phyloP scores from a whole-genome alignment of 176 grass and related monocot genomes.

The Paspalum notatum region DNA sequence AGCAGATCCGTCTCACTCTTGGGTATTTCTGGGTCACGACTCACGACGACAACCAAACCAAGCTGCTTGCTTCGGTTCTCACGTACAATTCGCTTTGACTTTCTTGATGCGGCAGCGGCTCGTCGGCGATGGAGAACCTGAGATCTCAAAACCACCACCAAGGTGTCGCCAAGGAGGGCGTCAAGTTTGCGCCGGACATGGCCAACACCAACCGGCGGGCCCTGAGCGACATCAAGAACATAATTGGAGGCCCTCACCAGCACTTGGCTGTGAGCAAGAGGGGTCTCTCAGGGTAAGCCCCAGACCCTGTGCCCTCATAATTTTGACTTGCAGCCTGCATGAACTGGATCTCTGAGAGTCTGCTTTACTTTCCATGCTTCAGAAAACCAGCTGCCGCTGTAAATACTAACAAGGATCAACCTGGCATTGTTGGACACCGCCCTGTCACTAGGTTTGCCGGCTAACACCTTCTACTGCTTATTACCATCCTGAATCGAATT shows the following conservation, averaged over 20 bases:
- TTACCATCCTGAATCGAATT: background rate
- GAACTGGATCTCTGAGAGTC: constrained; percentile 31
- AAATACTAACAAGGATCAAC: constrained; percentile 36
- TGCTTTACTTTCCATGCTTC: constrained; percentile 29
- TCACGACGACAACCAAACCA: background rate
- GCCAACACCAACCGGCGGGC: constrained; percentile 54
- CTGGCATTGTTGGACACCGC: constrained; percentile 34
- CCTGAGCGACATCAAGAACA: constrained; percentile 66
- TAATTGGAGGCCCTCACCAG: constrained; percentile 46
- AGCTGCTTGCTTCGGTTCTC: constrained; percentile 13
- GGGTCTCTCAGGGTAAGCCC: constrained; percentile 50
- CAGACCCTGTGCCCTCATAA: background rate
- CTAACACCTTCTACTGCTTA: background rate
- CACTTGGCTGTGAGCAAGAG: constrained; percentile 56
- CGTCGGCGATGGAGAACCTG: constrained; percentile 54
- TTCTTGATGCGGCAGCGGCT: constrained; percentile 21
- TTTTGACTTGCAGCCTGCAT: background rate
- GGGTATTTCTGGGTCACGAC: background rate
- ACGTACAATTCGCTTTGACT: constrained; percentile 1
- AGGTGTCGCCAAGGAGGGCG: constrained; percentile 64
- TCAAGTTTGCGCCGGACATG: constrained; percentile 44
- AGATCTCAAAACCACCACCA: constrained; percentile 36
- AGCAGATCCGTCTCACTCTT: constrained; percentile 17
- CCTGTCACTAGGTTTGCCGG: constrained; percentile 57
- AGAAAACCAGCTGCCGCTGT: constrained; percentile 29